A percentile compares a stretch with the other conserved stretches of the same genome.
Evolutionary conservation across 2,329 filamentous ascomycete species (phyloP).

Genomic region (Didymella lethalis): DNA sequence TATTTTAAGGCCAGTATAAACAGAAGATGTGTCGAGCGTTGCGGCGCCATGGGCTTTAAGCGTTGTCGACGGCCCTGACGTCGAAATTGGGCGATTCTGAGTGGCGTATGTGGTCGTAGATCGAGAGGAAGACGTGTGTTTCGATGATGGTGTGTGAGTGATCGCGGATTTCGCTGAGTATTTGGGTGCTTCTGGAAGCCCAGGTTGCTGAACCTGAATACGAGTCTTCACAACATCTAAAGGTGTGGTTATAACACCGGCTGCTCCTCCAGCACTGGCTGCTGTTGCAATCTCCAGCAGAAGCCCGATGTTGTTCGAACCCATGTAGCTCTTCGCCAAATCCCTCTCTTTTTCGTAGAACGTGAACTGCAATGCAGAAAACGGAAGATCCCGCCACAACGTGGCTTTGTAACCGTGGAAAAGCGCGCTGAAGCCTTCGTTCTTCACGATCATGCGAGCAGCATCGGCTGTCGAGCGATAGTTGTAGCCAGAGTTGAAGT

Average conservation of each 20-base stretch:
- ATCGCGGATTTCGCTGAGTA: slow-evolving; percentile 25
- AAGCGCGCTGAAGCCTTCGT: slow-evolving; percentile 83
- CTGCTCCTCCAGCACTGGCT: slow-evolving; percentile 87
- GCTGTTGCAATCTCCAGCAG: slow-evolving; percentile 88
- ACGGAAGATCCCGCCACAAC: slow-evolving; percentile 90
- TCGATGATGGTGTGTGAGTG: slow-evolving; percentile 36
- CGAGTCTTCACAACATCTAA: slow-evolving; percentile 97
- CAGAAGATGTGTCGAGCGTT: slow-evolving; percentile 86
- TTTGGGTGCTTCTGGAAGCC: slow-evolving; percentile 27
- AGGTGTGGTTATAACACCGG: slow-evolving; percentile 92
- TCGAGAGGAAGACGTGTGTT: slow-evolving; percentile 41
- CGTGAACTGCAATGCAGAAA: slow-evolving; percentile 95
- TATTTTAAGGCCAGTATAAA: slow-evolving; percentile 80
- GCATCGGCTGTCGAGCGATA: slow-evolving; percentile 88
- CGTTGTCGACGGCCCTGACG: slow-evolving; percentile 85
- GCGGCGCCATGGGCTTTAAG: slow-evolving; percentile 79
- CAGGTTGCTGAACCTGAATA: slow-evolving; percentile 87
- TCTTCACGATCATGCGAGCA: slow-evolving; percentile 79
- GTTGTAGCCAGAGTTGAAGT: slow-evolving; percentile 94
- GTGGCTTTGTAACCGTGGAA: slow-evolving; percentile 99
- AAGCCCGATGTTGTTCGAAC: slow-evolving; percentile 83
- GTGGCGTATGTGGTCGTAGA: slow-evolving; percentile 35
- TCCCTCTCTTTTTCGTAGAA: slow-evolving; percentile 96
- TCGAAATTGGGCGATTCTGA: slow-evolving; percentile 78
- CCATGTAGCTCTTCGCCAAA: slow-evolving; percentile 79